Base-by-base conservation (phyloP, 2,329 filamentous ascomycete genomes). In the Pezicula radicicola region DNA sequence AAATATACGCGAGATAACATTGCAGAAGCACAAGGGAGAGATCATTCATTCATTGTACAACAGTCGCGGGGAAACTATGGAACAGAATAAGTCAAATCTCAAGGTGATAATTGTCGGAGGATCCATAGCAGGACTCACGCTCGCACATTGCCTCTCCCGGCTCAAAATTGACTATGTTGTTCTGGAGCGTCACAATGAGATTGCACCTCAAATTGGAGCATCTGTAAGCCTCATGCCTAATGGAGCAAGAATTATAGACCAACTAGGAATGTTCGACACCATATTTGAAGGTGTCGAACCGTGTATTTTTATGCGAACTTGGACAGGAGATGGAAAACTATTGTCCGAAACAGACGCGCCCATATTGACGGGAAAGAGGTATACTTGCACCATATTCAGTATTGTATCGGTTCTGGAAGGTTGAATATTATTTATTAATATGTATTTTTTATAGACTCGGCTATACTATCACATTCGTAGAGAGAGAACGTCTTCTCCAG, bases 21-120 rank as follows among this genome's bases (percentile, higher is more conserved):
- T 21, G 21, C 21, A 21, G 21, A 21, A 21, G 21, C 21, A 21
- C 5, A 21, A 5, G 21, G 21, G 21, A 21, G 21, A 21, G 21
- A 21, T 21, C 21, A 21, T 21, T 21, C 21, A 21, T 21, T 21
- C 21, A 21, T 5, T 21, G 5, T 21, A 21, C 21, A 21, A 21
- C 5, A 21, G 3, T 21, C 21, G 5, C 21, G n/a, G 21, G 21
- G 21, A 3, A 21, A 21, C 21, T 5, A 21, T 21, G 21, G 21
- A 21, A 5, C 21, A 21, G 21, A 21, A 21, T 21, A 49, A 49
- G 18, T 25, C 39, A 7, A 33, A 41, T 18, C 27, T 49, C 16
- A 37, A 37, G n/a, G 67, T 77, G 33, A 62, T 79, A 48, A 77
- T 80, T 37, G 73, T 67, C 1, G 76, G 76, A 19, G 77, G 73